A percentile compares a stretch with the other conserved stretches of the same genome.
These are phyloP conservation scores for Wickerhamiella azyma DNA, from an alignment of 805 yeast genomes.

Conservation along the genomic window DNA sequence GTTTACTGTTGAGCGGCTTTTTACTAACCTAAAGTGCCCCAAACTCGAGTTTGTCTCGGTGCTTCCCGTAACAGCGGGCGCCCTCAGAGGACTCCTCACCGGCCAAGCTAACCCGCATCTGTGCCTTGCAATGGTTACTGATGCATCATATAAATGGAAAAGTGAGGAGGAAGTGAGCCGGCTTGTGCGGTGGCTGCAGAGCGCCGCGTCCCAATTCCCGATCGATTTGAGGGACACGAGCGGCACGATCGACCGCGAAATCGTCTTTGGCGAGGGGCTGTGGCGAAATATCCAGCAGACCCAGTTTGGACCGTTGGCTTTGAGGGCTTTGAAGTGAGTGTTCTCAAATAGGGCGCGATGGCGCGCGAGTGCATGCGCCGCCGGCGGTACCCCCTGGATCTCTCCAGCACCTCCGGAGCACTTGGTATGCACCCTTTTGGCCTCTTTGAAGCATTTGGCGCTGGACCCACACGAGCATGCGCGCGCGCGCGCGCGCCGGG, in stretches of 20 bases:
- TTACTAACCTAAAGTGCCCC: not conserved
- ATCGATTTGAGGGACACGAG: conserved; percentile 2
- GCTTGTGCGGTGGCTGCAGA: conserved; percentile 3
- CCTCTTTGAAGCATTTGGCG: too few species aligned
- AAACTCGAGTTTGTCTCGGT: not conserved
- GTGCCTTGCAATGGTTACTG: conserved; percentile 4
- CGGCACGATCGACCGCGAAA: not conserved
- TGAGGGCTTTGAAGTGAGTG: not conserved
- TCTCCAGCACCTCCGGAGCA: too few species aligned
- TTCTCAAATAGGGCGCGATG: too few species aligned
- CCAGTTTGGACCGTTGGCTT: not conserved
- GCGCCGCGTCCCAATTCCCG: conserved; percentile 1
- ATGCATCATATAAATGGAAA: not conserved
- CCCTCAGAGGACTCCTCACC: not conserved
- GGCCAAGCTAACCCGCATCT: not conserved
- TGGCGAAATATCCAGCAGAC: conserved; percentile 7
- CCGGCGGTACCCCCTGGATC: too few species aligned
- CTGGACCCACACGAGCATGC: too few species aligned
- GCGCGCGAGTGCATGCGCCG: too few species aligned
- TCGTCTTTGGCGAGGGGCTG: conserved; percentile 5
- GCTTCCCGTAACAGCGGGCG: not conserved
- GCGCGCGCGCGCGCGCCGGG: too few species aligned
- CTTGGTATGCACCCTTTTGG: too few species aligned
- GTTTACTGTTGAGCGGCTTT: not conserved
- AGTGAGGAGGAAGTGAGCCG: not conserved